Conservation (phyloP, 768 basidiomycete species). For the Crassisporium funariophilum region DNA sequence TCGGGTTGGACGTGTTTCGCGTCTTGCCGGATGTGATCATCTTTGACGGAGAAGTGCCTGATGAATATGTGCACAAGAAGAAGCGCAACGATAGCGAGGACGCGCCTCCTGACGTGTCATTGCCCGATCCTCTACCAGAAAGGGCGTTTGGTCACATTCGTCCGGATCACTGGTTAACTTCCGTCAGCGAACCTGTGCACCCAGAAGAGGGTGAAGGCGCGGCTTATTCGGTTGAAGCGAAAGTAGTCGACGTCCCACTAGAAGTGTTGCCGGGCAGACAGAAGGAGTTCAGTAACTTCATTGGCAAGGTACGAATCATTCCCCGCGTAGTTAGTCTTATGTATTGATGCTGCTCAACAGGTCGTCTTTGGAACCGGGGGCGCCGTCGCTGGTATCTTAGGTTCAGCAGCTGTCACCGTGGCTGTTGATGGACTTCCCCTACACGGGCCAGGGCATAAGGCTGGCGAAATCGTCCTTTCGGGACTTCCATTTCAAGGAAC, state of each 20-base stretch:
- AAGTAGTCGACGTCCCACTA: constrained; percentile 72
- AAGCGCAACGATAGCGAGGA: constrained; percentile 7
- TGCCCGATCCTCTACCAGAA: constrained; percentile 69
- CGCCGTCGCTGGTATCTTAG: constrained; percentile 69
- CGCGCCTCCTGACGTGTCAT: constrained; percentile 46
- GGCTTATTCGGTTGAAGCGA: constrained; percentile 60
- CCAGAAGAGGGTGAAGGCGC: constrained; percentile 52
- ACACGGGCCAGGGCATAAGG: constrained; percentile 21
- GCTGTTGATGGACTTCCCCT: constrained; percentile 63
- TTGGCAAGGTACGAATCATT: constrained; percentile 59
- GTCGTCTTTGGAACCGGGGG: constrained; percentile 69
- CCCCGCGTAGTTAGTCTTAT: constrained; percentile 4
- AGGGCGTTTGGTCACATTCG: constrained; percentile 76
- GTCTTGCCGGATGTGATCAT: constrained; percentile 78
- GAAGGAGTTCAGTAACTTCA: constrained; percentile 73
- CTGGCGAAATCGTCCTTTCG: constrained; percentile 55
- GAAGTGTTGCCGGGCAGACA: constrained; percentile 79
- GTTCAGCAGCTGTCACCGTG: constrained; percentile 61
- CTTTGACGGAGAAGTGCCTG: constrained; percentile 70
- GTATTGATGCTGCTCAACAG: constrained; percentile 33
- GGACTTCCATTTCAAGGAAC: constrained; percentile 70
- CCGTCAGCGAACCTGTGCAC: constrained; percentile 42
- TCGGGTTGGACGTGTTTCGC: constrained; percentile 61
- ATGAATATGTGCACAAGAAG: constrained; percentile 13
- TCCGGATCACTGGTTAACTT: constrained; percentile 68